These are phyloP conservation scores for Pycnococcus provasolii DNA, from an alignment of 139 green algal species.

Conservation along the genomic window DNA sequence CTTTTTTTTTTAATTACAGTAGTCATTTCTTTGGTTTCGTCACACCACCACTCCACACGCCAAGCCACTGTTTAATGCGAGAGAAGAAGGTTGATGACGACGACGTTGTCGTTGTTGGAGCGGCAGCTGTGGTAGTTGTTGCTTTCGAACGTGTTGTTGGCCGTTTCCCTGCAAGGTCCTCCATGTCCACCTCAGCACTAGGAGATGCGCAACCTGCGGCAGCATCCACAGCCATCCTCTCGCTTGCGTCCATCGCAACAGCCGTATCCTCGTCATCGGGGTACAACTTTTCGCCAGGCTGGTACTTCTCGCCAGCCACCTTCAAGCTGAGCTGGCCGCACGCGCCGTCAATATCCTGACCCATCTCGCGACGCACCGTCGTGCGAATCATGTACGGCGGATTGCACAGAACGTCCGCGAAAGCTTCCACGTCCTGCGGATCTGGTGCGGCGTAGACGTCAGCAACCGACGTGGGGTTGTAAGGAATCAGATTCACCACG, in stretches of 20 bases:
- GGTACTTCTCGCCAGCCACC: neutral
- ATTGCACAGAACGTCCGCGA: slow-evolving; percentile 3
- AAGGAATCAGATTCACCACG: slow-evolving; percentile 81
- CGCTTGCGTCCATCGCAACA: neutral
- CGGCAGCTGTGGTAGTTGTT: too few species aligned
- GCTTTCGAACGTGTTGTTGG: too few species aligned
- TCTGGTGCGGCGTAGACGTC: slow-evolving; percentile 14
- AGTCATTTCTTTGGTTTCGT: too few species aligned
- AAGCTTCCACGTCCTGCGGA: neutral
- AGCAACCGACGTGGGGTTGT: slow-evolving; percentile 55
- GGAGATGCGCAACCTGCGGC: too few species aligned
- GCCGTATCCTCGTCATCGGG: neutral
- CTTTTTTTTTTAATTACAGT: too few species aligned
- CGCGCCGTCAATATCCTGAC: slow-evolving; percentile 71
- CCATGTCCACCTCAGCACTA: too few species aligned
- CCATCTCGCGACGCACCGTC: slow-evolving; percentile 71
- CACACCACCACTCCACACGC: too few species aligned
- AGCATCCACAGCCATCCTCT: too few species aligned
- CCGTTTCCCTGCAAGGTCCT: too few species aligned
- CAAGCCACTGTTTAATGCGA: too few species aligned
- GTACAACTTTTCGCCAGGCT: neutral
- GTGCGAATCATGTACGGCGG: neutral
- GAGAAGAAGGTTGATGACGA: too few species aligned
- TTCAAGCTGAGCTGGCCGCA: slow-evolving; percentile 78
- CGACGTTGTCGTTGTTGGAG: too few species aligned